Base-by-base conservation (phyloP, 2,329 filamentous ascomycete species). In the Triangularia verruculosa region DNA sequence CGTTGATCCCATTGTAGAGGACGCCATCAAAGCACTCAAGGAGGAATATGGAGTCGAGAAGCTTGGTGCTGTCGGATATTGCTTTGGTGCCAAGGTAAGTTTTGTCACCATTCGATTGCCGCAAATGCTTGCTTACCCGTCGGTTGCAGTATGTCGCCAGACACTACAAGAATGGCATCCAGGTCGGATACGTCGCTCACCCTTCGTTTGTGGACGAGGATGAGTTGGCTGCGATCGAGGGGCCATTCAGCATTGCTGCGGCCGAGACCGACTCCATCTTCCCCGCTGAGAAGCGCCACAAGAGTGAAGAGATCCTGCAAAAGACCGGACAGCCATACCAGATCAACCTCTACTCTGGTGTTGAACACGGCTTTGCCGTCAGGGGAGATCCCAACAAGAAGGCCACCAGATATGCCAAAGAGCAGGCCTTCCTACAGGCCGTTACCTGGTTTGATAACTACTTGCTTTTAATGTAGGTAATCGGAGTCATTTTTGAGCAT, bases 391-490 rank as follows among this genome's bases (percentile, higher is more conserved):
- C 83, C 30, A 82, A 71, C 65, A 82, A 87, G 67, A 82, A 82
- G 74, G 67, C 79, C 54, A 75, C 84, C 72, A 86, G 83, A 74
- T 94, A 84, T 70, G 88, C 90, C 39, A 93, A 92, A 83, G 90
- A 96, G 78, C 86, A 89, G 77, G 91, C 92, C 4, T 95, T 95
- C 74, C 72, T 82, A 67, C 92, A 95, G 80, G 91, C 91, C 34
- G 81, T 93, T 59, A 74, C 80, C 59, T 96, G 92, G 92, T 93
- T 96, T 69, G 83, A 90, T 69, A 80, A 87, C 75, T 80, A 83
- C 74, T 74, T 90, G 66, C 17, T 73, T 56, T 76, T 65, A 75
- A 34, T 32, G 34, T 5, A n/a, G n/a, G n/a, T n/a, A n/a, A n/a
- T n/a, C n/a, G n/a, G n/a, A n/a, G n/a, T n/a, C n/a, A n/a, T n/a